phyloP scores from a whole-genome alignment of 345 rosid genomes.

The Anastatica hierochuntica region DNA sequence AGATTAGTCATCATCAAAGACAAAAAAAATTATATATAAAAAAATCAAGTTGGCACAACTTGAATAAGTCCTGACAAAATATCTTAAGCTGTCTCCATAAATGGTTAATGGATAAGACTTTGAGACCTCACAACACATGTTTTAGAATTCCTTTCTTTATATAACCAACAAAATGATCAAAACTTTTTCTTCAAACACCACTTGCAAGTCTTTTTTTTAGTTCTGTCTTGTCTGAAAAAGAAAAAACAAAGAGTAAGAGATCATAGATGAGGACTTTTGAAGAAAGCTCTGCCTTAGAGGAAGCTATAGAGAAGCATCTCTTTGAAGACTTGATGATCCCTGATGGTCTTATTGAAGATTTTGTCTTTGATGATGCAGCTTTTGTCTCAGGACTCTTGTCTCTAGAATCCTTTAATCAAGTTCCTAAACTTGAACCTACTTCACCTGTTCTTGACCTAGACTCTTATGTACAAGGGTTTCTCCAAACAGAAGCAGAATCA shows the following conservation, averaged over 20 bases:
- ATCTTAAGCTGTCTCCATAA: conserved; percentile 19
- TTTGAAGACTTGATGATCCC: conserved; percentile 45
- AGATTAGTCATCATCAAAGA: conserved; percentile 4
- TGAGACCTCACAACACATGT: conserved; percentile 14
- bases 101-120: conserved; percentile 25
- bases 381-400: conserved; percentile 24
- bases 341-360: conserved; percentile 29
- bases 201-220: conserved; percentile 5
- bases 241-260: too few species aligned
- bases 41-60: conserved; percentile 24
- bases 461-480: conserved; percentile 12
- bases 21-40: too few species aligned
- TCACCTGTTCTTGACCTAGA: conserved; percentile 27
- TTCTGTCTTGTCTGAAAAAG: conserved; percentile 3
- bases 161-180: conserved; percentile 2
- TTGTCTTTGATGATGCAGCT: conserved; percentile 25
- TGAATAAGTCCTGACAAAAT: conserved; percentile 23
- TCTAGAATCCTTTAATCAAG: conserved; percentile 21
- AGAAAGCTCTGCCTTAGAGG: conserved; percentile 29
- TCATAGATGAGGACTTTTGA: conserved; percentile 33
- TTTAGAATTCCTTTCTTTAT: conserved; percentile 15
- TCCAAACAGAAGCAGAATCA: conserved; percentile 18
- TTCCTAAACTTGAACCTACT: conserved; percentile 29
- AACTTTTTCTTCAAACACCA: conserved; percentile 11
- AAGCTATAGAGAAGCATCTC: conserved; percentile 41